These are phyloP conservation scores for Leersia perrieri DNA, from an alignment of 176 grass and related monocot species.

Conservation along the genomic window DNA sequence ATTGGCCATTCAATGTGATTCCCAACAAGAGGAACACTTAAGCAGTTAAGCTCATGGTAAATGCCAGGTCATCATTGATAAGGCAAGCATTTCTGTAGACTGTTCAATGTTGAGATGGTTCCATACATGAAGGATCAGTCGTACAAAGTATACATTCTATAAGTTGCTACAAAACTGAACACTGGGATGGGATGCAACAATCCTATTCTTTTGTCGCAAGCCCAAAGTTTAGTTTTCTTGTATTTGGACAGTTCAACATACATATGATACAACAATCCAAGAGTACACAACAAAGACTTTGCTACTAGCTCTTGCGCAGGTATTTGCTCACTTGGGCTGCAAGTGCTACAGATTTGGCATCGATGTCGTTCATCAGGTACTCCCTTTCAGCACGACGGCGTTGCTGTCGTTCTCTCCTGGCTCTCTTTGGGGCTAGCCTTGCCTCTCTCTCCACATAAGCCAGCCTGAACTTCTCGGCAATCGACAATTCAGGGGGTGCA, in stretches of 20 bases:
- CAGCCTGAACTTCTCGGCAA: conserved; percentile 86
- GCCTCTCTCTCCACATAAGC: conserved; percentile 75
- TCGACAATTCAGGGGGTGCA: conserved; percentile 39
- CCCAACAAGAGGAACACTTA: not conserved
- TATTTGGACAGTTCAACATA: not conserved
- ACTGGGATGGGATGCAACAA: not conserved
- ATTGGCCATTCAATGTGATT: not conserved
- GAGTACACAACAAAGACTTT: not conserved
- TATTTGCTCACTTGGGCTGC: conserved; percentile 72
- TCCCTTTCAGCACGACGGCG: conserved; percentile 70
- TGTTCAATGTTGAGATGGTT: not conserved
- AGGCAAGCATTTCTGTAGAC: not conserved
- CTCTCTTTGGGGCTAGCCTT: conserved; percentile 81
- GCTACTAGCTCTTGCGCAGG: conserved; percentile 43
- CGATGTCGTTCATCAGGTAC: conserved; percentile 53
- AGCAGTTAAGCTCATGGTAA: not conserved
- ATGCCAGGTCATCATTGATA: not conserved
- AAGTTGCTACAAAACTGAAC: conserved; percentile 8
- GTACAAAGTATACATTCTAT: not conserved
- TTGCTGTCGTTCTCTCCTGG: conserved; percentile 69
- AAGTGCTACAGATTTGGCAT: conserved; percentile 70
- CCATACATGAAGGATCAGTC: not conserved
- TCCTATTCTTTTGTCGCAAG: not conserved
- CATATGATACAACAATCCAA: conserved; percentile 26
- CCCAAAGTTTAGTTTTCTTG: not conserved